Base-by-base conservation (phyloP, 2,329 filamentous ascomycete species). In the Penicillium capsulatum region DNA sequence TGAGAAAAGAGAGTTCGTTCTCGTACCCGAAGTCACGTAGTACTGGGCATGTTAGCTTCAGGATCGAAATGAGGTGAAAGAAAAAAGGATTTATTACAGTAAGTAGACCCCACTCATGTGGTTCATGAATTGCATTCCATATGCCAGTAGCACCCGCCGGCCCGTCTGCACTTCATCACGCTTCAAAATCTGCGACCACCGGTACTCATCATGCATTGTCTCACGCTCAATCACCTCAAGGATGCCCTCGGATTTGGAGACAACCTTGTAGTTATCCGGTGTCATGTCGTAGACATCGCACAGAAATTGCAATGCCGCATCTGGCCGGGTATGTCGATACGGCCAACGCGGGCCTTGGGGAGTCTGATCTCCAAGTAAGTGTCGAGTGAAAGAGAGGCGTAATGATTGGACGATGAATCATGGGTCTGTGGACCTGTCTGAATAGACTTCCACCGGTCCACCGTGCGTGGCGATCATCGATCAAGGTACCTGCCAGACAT, bases 61-160 rank as follows among this genome's bases (percentile, higher is more conserved):
- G 8, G 14, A 17, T 31, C 3, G 11, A 4, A 17, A n/a, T 7
- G n/a, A 10, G 17, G n/a, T 10, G 36, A 22, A 22, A 22, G 19
- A 22, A 9, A 30, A 14, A 8, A 20, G 7, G 11, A 55, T 53
- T 46, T 67, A 72, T 10, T 22, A 73, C 69, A 3, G 74, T 66
- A 57, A 49, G 32, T 75, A 75, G 41, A 74, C 71, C 0, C 72
- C 71, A 3, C 65, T 63, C 34, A 71, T 61, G 42, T 77, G 74
- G 34, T 77, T 72, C 65, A 73, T 73, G 36, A 71, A 67, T 37
- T 72, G 68, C 36, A 69, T 65, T n/a, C 67, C 64, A 48, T 64
- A 73, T 0, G 71, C 72, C 3, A 77, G 60, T 2, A 74, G 47
- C 11, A 76, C 67, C 2, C 72, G 59, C 19, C 65, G 50, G 0